Base-by-base conservation (phyloP, 371 early-diverging fungal species). In the Sporodiniella umbellata region DNA sequence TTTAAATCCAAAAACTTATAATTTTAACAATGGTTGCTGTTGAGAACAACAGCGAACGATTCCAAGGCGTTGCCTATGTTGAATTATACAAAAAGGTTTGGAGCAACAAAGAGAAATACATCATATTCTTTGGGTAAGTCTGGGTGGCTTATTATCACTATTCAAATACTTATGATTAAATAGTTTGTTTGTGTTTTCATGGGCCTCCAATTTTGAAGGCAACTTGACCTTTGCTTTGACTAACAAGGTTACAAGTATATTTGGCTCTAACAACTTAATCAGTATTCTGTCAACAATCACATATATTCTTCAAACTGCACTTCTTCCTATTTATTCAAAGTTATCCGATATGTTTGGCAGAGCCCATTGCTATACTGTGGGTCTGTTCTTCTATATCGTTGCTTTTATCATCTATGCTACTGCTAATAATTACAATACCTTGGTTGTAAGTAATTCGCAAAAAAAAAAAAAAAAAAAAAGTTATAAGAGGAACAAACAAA, bases 251-350 rank as follows among this genome's bases (percentile, higher is more conserved):
- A 53, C 57, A 0, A 57, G 56, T 45, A 6, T 51, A 0, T 49
- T 64, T 33, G 45, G 50, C 2, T 53, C 65, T 12, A 56, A 56
- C 23, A 64, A 60, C 21, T 43, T 64, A 6, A 53, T 56, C 26
- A 60, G 61, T 51, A 33, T 64, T 7, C 24, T 60, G 18, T 54
- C 65, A 8, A 60, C 57, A 8, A 47, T 64, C 8, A 18, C 57
- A 4, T 60, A 60, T 35, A 64, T 64, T n/a, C 45, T 64, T 2
- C 60, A 64, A 51, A 54, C 57, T 10, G 53, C 54, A 15, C 57
- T 64, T 43, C 43, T 56, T 19, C 65, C 60, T n/a, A 56, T 60
- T n/a, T 60, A 60, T 33, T 60, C 65, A 25, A 64, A 64, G 23
- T 53, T 64, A 7, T 56, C 65, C 7, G 61, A 64, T 39, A 51